Evolutionary conservation across 2,329 filamentous ascomycete species (phyloP).

Genomic region (Colletotrichum sp.): DNA sequence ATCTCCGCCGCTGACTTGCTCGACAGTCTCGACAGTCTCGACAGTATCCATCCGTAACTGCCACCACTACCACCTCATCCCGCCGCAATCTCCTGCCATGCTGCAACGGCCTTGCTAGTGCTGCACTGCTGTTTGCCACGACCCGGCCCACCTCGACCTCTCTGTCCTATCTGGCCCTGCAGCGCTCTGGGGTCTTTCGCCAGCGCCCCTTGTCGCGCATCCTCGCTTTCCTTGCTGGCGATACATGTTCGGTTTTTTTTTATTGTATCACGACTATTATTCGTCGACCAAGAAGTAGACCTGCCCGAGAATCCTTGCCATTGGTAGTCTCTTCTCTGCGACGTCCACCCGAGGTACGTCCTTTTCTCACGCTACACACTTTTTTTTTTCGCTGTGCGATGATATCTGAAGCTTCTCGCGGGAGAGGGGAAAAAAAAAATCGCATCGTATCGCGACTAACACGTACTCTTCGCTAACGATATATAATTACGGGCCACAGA

Average conservation of each 20-base stretch:
- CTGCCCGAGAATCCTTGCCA: neutral
- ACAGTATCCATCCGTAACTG: neutral
- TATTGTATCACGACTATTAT: neutral
- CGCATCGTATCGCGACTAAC: neutral
- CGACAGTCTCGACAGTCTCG: neutral
- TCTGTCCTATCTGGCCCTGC: neutral
- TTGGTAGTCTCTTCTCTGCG: neutral
- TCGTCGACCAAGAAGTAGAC: neutral
- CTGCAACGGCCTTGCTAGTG: constrained; percentile 6
- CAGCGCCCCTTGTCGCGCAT: neutral
- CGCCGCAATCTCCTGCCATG: neutral
- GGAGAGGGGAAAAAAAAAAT: neutral
- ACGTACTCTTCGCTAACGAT: constrained; percentile 1
- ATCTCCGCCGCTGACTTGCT: neutral
- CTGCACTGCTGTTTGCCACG: neutral
- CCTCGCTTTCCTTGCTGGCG: neutral
- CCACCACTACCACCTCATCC: neutral
- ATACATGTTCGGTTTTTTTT: neutral
- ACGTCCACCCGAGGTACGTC: neutral
- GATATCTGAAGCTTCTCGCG: neutral
- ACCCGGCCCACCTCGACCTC: neutral
- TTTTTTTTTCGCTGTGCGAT: neutral
- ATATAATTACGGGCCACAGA: neutral
- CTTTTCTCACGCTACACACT: neutral
- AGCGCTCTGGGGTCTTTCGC: neutral